These are phyloP conservation scores for Yamadazyma endophytica DNA, from an alignment of 805 yeast species.

Conservation along the genomic window DNA sequence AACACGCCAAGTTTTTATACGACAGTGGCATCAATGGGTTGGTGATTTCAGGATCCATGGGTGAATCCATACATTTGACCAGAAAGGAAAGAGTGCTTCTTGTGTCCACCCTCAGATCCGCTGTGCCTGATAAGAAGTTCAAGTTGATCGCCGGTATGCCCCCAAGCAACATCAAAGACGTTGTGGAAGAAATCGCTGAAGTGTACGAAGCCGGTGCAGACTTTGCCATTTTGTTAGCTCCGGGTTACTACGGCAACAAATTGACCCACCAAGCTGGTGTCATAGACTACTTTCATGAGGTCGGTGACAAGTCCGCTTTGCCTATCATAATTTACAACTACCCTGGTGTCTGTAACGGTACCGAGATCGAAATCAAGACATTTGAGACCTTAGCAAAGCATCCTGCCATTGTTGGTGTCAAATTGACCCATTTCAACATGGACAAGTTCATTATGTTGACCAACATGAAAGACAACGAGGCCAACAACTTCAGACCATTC, in stretches of 20 bases:
- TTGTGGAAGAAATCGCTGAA: slow-evolving; percentile 20
- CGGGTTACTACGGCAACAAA: slow-evolving; percentile 31
- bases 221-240: slow-evolving; percentile 25
- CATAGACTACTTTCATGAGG: slow-evolving; percentile 21
- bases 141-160: slow-evolving; percentile 30
- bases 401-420: slow-evolving; percentile 31
- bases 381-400: slow-evolving; percentile 21
- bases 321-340: slow-evolving; percentile 36
- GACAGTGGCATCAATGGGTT: slow-evolving; percentile 27
- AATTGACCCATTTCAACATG: slow-evolving; percentile 22
- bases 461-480: slow-evolving; percentile 8
- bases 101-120: slow-evolving; percentile 20
- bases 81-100: slow-evolving; percentile 23
- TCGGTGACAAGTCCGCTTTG: slow-evolving; percentile 27
- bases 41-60: slow-evolving; percentile 38
- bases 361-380: slow-evolving; percentile 20
- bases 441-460: slow-evolving; percentile 15
- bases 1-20: slow-evolving; percentile 25
- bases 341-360: slow-evolving; percentile 33
- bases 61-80: slow-evolving; percentile 33
- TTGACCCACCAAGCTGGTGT: slow-evolving; percentile 28
- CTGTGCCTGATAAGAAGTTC: slow-evolving; percentile 26
- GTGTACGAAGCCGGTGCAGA: slow-evolving; percentile 30
- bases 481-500: slow-evolving; percentile 17
- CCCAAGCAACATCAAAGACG: slow-evolving; percentile 20